phyloP scores from a whole-genome alignment of 192 early-diverging fungal species.

The Linnemannia schmuckeri region DNA sequence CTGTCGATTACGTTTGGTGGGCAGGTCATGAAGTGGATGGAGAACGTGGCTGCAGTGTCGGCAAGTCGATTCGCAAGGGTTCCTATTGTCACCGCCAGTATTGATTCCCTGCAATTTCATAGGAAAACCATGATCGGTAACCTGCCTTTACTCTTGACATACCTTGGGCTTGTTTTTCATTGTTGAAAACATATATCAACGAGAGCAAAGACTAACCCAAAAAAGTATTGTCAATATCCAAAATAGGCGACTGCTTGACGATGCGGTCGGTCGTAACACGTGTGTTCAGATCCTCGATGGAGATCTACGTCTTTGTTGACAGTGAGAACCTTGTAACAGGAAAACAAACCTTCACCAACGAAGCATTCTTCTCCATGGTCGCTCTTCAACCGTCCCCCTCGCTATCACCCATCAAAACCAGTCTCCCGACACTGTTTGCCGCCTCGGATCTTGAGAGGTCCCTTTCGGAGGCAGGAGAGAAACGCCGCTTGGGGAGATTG shows the following conservation, averaged over 20 bases:
- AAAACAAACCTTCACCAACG: constrained; percentile 69
- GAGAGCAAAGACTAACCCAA: constrained; percentile 11
- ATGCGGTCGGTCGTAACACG: constrained; percentile 67
- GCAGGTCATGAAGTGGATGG: constrained; percentile 82
- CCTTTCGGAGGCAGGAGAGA: constrained; percentile 54
- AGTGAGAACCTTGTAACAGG: constrained; percentile 67
- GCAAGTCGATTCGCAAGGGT: constrained; percentile 68
- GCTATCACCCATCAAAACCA: background rate
- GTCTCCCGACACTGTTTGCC: constrained; percentile 49
- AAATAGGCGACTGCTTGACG: constrained; percentile 60
- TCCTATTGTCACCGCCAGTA: constrained; percentile 71
- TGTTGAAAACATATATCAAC: background rate
- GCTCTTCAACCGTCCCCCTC: constrained; percentile 29
- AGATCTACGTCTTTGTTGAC: constrained; percentile 70
- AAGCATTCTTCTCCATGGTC: constrained; percentile 70
- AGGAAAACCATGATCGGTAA: constrained; percentile 64
- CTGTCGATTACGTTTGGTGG: constrained; percentile 79
- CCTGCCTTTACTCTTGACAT: background rate
- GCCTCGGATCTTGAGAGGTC: constrained; percentile 56
- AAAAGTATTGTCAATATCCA: background rate
- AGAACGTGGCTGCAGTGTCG: constrained; percentile 70
- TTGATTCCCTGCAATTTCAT: constrained; percentile 71
- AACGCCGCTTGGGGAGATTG: constrained; percentile 57
- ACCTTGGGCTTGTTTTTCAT: background rate
- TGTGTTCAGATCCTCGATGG: constrained; percentile 67